Evolutionary conservation across 2,329 filamentous ascomycete genomes (phyloP).

Genomic region (Colletotrichum sp.): DNA sequence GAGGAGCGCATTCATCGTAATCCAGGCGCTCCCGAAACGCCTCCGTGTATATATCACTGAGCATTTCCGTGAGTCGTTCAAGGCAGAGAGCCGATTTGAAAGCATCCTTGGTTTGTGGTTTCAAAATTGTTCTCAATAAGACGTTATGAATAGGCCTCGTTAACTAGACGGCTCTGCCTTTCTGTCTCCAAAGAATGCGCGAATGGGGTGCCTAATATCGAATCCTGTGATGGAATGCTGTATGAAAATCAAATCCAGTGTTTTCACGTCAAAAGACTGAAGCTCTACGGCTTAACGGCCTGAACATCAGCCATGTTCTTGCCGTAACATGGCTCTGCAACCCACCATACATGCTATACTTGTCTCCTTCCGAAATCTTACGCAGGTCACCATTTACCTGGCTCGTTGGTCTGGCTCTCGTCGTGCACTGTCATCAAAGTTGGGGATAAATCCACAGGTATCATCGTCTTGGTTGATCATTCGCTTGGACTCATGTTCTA

Average conservation of each 20-base stretch:
- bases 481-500: background rate
- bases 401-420: background rate
- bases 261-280: too few species aligned
- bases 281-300: too few species aligned
- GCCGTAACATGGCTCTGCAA: accelerated
- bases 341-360: accelerated
- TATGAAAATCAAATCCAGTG: accelerated
- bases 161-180: background rate
- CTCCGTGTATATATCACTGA: background rate
- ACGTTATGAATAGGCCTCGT: background rate
- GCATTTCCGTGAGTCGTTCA: too few species aligned
- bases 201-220: too few species aligned
- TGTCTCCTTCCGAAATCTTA: too few species aligned
- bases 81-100: background rate
- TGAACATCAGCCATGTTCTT: too few species aligned
- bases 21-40: background rate
- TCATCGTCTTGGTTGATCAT: background rate
- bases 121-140: background rate
- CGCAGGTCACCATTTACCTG: accelerated
- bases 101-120: background rate
- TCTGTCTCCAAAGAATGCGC: background rate
- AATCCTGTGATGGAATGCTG: background rate
- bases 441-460: background rate
- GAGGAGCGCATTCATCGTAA: background rate
- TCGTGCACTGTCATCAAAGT: background rate